Conservation (phyloP, 2,329 filamentous ascomycete genomes). For the Raffaelea arxii region DNA sequence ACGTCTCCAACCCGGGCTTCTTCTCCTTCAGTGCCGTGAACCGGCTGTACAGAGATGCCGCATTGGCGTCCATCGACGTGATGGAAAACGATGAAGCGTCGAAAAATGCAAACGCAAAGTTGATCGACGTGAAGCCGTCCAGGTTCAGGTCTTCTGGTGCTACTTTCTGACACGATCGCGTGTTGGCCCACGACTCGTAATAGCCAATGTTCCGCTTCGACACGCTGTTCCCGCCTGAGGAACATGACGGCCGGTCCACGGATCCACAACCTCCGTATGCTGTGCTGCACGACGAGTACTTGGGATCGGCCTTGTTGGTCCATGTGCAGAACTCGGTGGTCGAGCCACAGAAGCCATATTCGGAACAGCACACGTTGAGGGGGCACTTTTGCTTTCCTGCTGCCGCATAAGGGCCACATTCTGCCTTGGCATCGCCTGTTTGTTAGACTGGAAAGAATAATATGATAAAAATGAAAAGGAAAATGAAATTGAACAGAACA, state of each 20-base stretch:
- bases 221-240: background rate
- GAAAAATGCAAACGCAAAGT: slow-evolving; percentile 23
- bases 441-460: no score
- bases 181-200: slow-evolving; percentile 19
- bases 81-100: slow-evolving; percentile 20
- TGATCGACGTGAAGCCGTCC: slow-evolving; percentile 21
- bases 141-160: slow-evolving; percentile 16
- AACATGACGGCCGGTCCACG: background rate
- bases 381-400: background rate
- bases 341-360: slow-evolving; percentile 23
- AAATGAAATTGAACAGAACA: no score
- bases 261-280: background rate
- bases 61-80: slow-evolving; percentile 4
- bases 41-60: slow-evolving; percentile 15
- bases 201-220: slow-evolving; percentile 17
- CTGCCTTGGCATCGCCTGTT: background rate
- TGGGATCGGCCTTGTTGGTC: slow-evolving; percentile 1
- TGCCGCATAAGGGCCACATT: background rate
- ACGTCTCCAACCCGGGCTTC: slow-evolving; percentile 19
- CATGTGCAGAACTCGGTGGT: slow-evolving; percentile 18
- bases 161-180: slow-evolving; percentile 15
- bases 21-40: slow-evolving; percentile 21
- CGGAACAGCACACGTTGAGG: slow-evolving; percentile 21
- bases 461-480: no score
- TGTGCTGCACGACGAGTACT: slow-evolving; percentile 6